Conservation (phyloP, 2,329 filamentous ascomycete genomes). For the Penicillium olsonii region DNA sequence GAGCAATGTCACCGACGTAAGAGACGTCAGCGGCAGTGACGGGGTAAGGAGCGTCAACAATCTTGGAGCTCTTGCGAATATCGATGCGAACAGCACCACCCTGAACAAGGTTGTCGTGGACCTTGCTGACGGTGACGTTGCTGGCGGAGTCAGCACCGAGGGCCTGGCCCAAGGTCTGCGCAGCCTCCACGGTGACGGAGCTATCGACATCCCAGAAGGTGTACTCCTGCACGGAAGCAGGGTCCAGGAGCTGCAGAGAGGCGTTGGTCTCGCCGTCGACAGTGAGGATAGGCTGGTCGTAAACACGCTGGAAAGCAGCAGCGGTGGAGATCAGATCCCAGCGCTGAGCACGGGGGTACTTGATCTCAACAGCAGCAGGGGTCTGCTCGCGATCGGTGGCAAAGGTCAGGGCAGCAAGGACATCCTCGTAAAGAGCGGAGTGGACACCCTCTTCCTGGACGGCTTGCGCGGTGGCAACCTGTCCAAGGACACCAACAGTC, state of each 20-base stretch:
- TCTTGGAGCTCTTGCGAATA: conserved; percentile 78
- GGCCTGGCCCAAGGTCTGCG: conserved; percentile 61
- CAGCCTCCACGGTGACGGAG: conserved; percentile 66
- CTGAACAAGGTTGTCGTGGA: conserved; percentile 64
- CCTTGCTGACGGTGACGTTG: conserved; percentile 62
- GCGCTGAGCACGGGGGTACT: conserved; percentile 75
- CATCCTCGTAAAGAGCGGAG: conserved; percentile 89
- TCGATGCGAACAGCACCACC: conserved; percentile 84
- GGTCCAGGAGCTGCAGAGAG: conserved; percentile 56
- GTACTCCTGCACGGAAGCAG: conserved; percentile 71
- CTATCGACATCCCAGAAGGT: conserved; percentile 90
- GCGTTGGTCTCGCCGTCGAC: conserved; percentile 32
- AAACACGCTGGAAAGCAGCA: conserved; percentile 48
- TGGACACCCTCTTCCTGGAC: conserved; percentile 74
- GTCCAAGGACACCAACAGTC: conserved; percentile 82
- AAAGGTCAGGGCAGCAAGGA: conserved; percentile 82
- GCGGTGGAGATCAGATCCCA: conserved; percentile 58
- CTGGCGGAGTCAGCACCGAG: conserved; percentile 61
- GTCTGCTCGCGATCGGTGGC: conserved; percentile 64
- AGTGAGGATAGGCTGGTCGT: conserved; percentile 43
- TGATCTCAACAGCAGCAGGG: conserved; percentile 75
- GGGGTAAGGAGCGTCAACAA: conserved; percentile 80
- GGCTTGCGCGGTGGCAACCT: conserved; percentile 73
- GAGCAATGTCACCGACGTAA: conserved; percentile 75
- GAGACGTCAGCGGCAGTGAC: conserved; percentile 76